These are phyloP conservation scores for Auricularia cornea DNA, from an alignment of 768 basidiomycete species.

Conservation along the genomic window DNA sequence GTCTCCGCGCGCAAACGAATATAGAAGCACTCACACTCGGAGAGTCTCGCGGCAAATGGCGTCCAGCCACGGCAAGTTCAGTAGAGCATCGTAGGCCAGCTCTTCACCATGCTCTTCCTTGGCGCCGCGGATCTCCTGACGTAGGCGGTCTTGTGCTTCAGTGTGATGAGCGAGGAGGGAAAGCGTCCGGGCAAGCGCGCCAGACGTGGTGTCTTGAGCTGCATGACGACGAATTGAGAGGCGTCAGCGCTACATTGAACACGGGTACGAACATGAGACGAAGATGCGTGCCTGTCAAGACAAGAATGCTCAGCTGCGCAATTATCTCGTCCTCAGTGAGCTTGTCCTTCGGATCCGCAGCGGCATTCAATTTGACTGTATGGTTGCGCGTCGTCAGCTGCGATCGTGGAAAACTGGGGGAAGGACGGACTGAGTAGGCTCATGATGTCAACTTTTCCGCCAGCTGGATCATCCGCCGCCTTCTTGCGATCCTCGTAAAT, in stretches of 20 bases:
- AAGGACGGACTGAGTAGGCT: background rate
- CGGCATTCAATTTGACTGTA: background rate
- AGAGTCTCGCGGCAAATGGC: conserved; percentile 8
- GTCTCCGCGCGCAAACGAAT: no score
- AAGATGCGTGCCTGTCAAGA: background rate
- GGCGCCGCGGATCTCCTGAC: background rate
- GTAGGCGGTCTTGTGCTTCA: conserved; percentile 1
- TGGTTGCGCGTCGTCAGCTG: no score
- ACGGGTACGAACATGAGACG: no score
- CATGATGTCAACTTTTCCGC: conserved; percentile 2
- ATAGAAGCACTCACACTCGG: background rate
- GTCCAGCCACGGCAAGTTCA: conserved; percentile 3
- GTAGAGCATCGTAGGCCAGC: background rate
- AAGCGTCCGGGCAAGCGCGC: conserved; percentile 3
- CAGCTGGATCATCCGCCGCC: background rate
- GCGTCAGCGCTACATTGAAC: background rate
- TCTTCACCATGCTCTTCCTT: background rate
- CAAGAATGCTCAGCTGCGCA: background rate
- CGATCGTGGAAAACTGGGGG: no score
- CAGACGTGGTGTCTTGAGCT: conserved; percentile 1
- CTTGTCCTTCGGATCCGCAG: background rate
- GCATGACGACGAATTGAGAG: background rate
- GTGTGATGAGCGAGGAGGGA: background rate
- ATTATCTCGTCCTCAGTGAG: background rate
- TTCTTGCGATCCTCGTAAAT: background rate